These are phyloP conservation scores for Chaetoceros muelleri DNA, from an alignment of 108 stramenopile genomes.

Conservation along the genomic window DNA sequence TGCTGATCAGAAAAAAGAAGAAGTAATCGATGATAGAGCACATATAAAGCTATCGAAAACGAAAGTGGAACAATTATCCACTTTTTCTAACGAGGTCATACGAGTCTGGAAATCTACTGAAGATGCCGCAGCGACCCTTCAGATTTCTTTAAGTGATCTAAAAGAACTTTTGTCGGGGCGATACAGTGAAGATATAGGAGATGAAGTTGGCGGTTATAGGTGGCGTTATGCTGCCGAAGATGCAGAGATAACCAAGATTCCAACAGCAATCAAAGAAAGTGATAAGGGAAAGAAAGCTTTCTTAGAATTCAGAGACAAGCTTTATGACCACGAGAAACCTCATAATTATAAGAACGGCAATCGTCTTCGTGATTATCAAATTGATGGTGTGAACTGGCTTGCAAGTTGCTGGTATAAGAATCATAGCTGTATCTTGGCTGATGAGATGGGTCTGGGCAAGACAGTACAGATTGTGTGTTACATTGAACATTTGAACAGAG, in stretches of 20 bases:
- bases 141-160: constrained; percentile 55
- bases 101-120: constrained; percentile 75
- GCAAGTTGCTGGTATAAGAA: constrained; percentile 86
- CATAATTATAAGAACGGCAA: constrained; percentile 77
- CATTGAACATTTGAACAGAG: constrained; percentile 87
- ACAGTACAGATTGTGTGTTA: constrained; percentile 93
- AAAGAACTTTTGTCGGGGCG: constrained; percentile 49
- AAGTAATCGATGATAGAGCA: constrained; percentile 1
- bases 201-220: constrained; percentile 75
- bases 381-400: constrained; percentile 95
- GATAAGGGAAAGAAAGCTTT: constrained; percentile 76
- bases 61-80: constrained; percentile 69
- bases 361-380: constrained; percentile 87
- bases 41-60: constrained; percentile 56
- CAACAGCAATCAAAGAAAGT: constrained; percentile 20
- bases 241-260: constrained; percentile 54
- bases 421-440: constrained; percentile 88
- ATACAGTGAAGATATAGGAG: constrained; percentile 73
- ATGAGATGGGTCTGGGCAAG: constrained; percentile 82
- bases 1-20: constrained; percentile 17
- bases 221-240: constrained; percentile 73
- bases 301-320: constrained; percentile 71
- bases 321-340: constrained; percentile 75
- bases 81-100: constrained; percentile 46
- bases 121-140: constrained; percentile 69